phyloP scores from a whole-genome alignment of 345 rosid genomes.

The Sonneratia alba region DNA sequence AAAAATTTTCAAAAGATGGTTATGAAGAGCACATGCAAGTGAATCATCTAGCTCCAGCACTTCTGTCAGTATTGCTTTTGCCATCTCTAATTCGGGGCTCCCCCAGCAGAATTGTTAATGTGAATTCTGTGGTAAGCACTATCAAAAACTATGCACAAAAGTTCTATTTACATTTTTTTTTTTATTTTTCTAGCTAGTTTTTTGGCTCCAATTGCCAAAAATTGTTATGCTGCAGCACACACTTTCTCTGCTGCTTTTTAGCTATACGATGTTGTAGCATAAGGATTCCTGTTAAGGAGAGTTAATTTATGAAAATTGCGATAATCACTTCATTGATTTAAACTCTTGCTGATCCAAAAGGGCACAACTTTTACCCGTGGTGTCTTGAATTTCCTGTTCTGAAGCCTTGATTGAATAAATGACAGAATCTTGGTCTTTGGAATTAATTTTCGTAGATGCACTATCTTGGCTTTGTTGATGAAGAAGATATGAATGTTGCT shows the following conservation, averaged over 20 bases:
- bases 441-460: constrained; percentile 51
- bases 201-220: background rate
- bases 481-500: constrained; percentile 78
- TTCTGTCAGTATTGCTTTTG: constrained; percentile 76
- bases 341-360: background rate
- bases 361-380: background rate
- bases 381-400: background rate
- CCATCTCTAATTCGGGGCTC: constrained; percentile 90
- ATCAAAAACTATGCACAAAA: background rate
- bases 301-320: background rate
- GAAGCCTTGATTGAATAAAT: background rate
- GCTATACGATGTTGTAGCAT: background rate
- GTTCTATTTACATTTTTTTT: background rate
- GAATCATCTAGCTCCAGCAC: constrained; percentile 91
- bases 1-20: constrained; percentile 81
- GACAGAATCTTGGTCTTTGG: background rate
- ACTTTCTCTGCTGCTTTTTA: background rate
- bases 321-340: background rate
- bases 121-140: constrained; percentile 87
- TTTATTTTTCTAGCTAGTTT: background rate
- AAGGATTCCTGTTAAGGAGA: background rate
- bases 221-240: background rate
- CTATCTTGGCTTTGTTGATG: constrained; percentile 76
- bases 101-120: constrained; percentile 88
- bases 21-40: constrained; percentile 97